Base-by-base conservation (phyloP, 2,329 filamentous ascomycete genomes). In the Colletotrichum lupini region DNA sequence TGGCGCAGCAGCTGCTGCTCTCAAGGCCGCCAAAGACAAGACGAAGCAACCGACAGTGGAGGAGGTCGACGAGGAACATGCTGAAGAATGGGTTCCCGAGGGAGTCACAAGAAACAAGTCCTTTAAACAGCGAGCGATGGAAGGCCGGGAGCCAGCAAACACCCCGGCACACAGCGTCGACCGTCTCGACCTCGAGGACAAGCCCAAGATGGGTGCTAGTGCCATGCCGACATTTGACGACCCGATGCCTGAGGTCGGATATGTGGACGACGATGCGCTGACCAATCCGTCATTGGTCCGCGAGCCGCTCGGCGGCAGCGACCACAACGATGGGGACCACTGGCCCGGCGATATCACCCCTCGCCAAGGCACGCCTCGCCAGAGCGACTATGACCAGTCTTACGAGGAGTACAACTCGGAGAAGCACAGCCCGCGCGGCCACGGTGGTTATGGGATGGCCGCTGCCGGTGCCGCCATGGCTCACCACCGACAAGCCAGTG, bases 251-350 rank as follows among this genome's bases (percentile, higher is more conserved):
- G 95, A 95, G 79, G 91, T 94, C 78, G 94, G 93, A 4, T 93
- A 94, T 76, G 77, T 84, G 1, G 86, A 88, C 12, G 88, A 90
- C 49, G 95, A 97, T 74, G 88, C 94, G 19, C 92, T 91, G 58
- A 97, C 95, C 22, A 97, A 97, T 79, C 95, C 95, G 3, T 98
- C 95, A 0, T 88, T 95, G 62, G 91, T 97, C 53, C 90, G 95
- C 76, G 94, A 93, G 22, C 92, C 92, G 1, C 89, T 93, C 62
- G 92, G 90, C 63, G 90, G 89, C 35, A 76, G 77, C 2, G 78
- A 82, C 9, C 71, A 80, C 19, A 76, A 76, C 53, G 75, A 78
- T 32, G 68, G 73, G 32, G 77, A 76, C 11, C 76, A 81, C 61
- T 84, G 81, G 79, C 76, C 78, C 12, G 77, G 75, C 53, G 78